These are phyloP conservation scores for Hortaea werneckii DNA, from an alignment of 2,329 filamentous ascomycete genomes.

Conservation along the genomic window DNA sequence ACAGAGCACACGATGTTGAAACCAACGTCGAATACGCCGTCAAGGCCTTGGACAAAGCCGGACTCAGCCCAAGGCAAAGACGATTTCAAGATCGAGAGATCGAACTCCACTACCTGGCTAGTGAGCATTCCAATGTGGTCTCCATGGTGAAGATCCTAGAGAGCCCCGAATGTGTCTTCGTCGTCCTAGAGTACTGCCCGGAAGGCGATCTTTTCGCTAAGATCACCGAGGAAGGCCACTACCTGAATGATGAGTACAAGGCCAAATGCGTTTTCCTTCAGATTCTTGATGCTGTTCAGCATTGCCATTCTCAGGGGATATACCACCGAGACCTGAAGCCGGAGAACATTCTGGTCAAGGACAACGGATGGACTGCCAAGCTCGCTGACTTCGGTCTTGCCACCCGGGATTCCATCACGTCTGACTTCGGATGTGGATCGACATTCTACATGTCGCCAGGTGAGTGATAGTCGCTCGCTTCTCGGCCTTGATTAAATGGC, in stretches of 20 bases:
- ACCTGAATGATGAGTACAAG: conserved; percentile 82
- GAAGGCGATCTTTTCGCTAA: conserved; percentile 96
- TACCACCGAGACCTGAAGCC: conserved; percentile 98
- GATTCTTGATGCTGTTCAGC: conserved; percentile 89
- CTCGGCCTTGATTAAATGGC: too few relatives aligned
- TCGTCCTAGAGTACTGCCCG: conserved; percentile 92
- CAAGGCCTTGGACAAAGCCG: conserved; percentile 91
- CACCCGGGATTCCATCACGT: conserved; percentile 70
- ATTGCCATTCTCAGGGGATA: conserved; percentile 86
- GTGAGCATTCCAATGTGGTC: conserved; percentile 84
- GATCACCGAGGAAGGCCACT: conserved; percentile 90
- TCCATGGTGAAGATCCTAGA: conserved; percentile 91
- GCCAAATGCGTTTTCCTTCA: conserved; percentile 85
- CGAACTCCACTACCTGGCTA: conserved; percentile 78
- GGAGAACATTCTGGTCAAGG: conserved; percentile 90
- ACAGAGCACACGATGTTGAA: conserved; percentile 75
- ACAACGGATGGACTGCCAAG: conserved; percentile 82
- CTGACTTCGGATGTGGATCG: conserved; percentile 94
- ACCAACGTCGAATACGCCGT: conserved; percentile 80
- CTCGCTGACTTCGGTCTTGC: conserved; percentile 96
- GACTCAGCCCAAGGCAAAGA: conserved; percentile 76
- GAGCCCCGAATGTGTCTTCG: conserved; percentile 83
- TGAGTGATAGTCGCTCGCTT: too few relatives aligned
- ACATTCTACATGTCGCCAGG: conserved; percentile 99
- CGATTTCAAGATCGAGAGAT: conserved; percentile 92